Percentiles rank a stretch among this genome's conserved stretches.
These are phyloP conservation scores for Punctularia strigosozonata DNA, from an alignment of 768 basidiomycete genomes.

Conservation along the genomic window DNA sequence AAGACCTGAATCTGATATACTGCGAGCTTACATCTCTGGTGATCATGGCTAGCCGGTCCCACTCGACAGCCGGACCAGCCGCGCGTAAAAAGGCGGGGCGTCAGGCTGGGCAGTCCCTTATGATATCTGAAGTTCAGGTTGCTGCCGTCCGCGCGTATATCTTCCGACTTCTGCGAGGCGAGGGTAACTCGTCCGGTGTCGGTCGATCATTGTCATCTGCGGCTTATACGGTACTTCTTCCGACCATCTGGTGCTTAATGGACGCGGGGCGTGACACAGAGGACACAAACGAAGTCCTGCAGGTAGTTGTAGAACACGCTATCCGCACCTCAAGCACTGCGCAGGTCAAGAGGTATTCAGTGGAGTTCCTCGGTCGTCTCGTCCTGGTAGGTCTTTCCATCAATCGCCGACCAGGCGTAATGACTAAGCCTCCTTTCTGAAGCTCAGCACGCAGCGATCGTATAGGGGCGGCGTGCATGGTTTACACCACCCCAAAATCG, in stretches of 20 bases:
- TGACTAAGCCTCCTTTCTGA: neutral
- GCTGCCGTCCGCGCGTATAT: conserved; percentile 52
- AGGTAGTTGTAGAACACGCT: conserved; percentile 57
- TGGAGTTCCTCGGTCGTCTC: conserved; percentile 67
- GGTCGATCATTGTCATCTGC: conserved; percentile 39
- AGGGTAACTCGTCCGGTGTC: conserved; percentile 16
- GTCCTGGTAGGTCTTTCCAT: conserved; percentile 42
- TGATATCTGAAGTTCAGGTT: conserved; percentile 26
- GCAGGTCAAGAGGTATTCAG: conserved; percentile 49
- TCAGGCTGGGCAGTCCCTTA: conserved; percentile 3
- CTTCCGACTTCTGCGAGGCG: conserved; percentile 41
- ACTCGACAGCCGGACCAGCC: neutral
- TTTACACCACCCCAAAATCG: conserved; percentile 27
- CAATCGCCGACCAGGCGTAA: neutral
- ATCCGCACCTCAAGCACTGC: conserved; percentile 45
- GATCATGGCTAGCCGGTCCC: conserved; percentile 19
- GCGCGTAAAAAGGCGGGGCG: neutral
- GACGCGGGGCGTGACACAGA: conserved; percentile 27
- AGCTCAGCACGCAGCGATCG: conserved; percentile 51
- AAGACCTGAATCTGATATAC: conserved; percentile 65
- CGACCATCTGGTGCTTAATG: conserved; percentile 69
- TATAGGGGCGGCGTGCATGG: conserved; percentile 44
- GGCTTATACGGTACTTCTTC: conserved; percentile 58
- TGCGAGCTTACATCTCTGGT: conserved; percentile 67
- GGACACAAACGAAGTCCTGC: conserved; percentile 25